A percentile compares a stretch with the other conserved stretches of the same genome.
phyloP scores from a whole-genome alignment of 352 stramenopile species.

The Halophytophthora batemanensis region DNA sequence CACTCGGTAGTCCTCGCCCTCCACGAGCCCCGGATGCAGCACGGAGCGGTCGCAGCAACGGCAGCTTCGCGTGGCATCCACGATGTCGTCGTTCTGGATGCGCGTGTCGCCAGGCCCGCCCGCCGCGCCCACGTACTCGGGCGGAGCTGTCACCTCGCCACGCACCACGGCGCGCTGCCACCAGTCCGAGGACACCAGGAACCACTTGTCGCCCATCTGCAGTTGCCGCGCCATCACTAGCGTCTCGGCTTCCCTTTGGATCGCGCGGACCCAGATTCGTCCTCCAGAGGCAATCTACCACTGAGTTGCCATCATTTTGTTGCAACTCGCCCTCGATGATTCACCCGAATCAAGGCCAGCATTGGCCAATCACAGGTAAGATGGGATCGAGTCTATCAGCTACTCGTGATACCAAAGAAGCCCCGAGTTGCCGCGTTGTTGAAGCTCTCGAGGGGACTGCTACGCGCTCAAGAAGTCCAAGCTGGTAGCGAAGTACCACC shows the following conservation, averaged over 20 bases:
- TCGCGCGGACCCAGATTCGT: too few relatives aligned
- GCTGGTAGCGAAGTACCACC: too few relatives aligned
- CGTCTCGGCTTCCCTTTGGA: too few relatives aligned
- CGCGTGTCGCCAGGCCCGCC: slow-evolving; percentile 3
- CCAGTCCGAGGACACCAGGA: slow-evolving; percentile 49
- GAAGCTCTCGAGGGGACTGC: too few relatives aligned
- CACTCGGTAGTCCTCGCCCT: slow-evolving; percentile 56
- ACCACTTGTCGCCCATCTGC: slow-evolving; percentile 52
- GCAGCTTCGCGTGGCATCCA: slow-evolving; percentile 43
- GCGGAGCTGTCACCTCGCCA: slow-evolving; percentile 6
- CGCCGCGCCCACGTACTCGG: not conserved
- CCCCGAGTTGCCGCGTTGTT: too few relatives aligned
- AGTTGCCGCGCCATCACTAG: slow-evolving; percentile 23
- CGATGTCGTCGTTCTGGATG: slow-evolving; percentile 44
- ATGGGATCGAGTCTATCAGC: too few relatives aligned
- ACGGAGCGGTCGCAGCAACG: slow-evolving; percentile 43
- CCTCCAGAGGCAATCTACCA: not conserved
- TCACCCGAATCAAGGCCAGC: too few relatives aligned
- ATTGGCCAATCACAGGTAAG: too few relatives aligned
- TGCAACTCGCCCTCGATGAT: too few relatives aligned
- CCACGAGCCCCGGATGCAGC: slow-evolving; percentile 40
- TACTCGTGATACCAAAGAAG: too few relatives aligned
- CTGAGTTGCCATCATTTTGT: not conserved
- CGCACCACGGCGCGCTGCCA: slow-evolving; percentile 37
- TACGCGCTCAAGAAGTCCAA: too few relatives aligned